Conservation (phyloP, 495 filamentous ascomycete genomes). For the Lophium mytilinum region DNA sequence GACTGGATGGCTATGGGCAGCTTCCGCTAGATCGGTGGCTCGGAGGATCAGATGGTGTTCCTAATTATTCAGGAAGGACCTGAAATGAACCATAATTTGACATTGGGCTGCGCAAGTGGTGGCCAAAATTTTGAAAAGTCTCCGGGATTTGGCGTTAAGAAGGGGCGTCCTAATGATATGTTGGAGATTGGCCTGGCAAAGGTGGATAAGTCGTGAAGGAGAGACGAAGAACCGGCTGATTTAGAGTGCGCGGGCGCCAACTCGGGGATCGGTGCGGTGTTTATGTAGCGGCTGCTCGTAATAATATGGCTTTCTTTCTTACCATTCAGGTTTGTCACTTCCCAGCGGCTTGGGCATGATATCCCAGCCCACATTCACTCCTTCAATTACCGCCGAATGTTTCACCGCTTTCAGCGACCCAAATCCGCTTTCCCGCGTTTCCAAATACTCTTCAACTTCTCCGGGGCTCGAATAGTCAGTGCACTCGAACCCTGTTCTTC, state of each 20-base stretch:
- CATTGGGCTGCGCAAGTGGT: not conserved
- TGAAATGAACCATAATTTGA: not conserved
- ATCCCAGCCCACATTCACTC: conserved; percentile 20
- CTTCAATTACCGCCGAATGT: conserved; percentile 24
- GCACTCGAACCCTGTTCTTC: conserved; percentile 9
- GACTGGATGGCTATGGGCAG: not conserved
- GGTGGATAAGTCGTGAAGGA: not conserved
- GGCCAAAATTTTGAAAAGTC: not conserved
- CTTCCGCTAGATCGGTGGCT: not conserved
- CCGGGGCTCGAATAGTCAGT: conserved; percentile 2
- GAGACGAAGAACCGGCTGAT: not conserved
- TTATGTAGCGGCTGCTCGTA: not conserved
- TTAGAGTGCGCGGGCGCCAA: not conserved
- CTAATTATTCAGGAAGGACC: too few species aligned
- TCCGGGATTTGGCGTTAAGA: not conserved
- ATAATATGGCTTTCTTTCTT: not conserved
- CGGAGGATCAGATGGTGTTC: not conserved
- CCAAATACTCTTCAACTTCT: conserved; percentile 19
- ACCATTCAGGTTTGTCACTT: conserved; percentile 24
- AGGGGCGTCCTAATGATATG: not conserved
- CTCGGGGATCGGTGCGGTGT: not conserved
- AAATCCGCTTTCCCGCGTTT: conserved; percentile 18
- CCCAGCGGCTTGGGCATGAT: conserved; percentile 27
- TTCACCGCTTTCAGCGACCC: conserved; percentile 21
- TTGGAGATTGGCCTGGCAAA: too few species aligned